phyloP scores from a whole-genome alignment of 2,329 filamentous ascomycete species.

The Coniella vitis region DNA sequence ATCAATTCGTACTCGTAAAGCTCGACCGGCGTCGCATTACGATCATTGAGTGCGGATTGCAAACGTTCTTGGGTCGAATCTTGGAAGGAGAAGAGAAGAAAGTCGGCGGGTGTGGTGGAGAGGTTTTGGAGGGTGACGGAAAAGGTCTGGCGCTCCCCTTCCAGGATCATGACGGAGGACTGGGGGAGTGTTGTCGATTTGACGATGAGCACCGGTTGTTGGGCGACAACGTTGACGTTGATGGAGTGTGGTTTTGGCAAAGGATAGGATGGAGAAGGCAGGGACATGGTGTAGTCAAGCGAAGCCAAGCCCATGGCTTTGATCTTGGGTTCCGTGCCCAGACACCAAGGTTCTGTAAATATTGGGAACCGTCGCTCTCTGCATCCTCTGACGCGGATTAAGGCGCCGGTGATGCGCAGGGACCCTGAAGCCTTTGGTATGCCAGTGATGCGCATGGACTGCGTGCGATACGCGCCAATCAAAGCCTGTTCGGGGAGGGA shows the following conservation, averaged over 20 bases:
- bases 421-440: slow-evolving; percentile 60
- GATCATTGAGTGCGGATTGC: slow-evolving; percentile 66
- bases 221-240: slow-evolving; percentile 66
- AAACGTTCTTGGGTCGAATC: slow-evolving; percentile 78
- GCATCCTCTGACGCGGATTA: slow-evolving; percentile 75
- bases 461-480: slow-evolving; percentile 76
- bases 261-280: slow-evolving; percentile 28
- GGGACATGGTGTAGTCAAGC: slow-evolving; percentile 39
- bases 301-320: slow-evolving; percentile 66
- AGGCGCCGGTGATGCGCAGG: slow-evolving; percentile 69
- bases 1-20: slow-evolving; percentile 82
- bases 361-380: slow-evolving; percentile 78
- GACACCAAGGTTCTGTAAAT: slow-evolving; percentile 69
- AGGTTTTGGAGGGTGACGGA: slow-evolving; percentile 74
- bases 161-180: slow-evolving; percentile 83
- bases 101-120: slow-evolving; percentile 70
- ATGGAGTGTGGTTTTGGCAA: slow-evolving; percentile 44
- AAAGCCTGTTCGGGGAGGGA: slow-evolving; percentile 57
- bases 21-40: slow-evolving; percentile 71
- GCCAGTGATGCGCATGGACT: slow-evolving; percentile 67
- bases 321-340: slow-evolving; percentile 62
- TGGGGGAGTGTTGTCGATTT: slow-evolving; percentile 74
- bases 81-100: slow-evolving; percentile 81
- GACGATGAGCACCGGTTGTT: slow-evolving; percentile 71
- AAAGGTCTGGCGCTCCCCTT: slow-evolving; percentile 77